Evolutionary conservation across 305 asterid species (phyloP).

Genomic region (Fraxinus paxiana): DNA sequence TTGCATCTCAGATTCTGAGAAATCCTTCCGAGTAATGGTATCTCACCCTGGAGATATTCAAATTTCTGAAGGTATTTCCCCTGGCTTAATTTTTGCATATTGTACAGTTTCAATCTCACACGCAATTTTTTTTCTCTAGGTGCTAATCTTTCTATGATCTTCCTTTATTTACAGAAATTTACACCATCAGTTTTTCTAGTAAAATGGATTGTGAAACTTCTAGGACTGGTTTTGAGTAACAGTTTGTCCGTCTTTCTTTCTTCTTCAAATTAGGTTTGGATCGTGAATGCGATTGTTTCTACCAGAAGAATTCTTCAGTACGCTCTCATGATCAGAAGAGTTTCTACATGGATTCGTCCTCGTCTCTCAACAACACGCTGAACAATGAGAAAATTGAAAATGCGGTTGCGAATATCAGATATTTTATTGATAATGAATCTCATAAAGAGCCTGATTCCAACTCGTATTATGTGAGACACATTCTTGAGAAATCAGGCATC

Average conservation of each 20-base stretch:
- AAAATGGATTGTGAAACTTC: background rate
- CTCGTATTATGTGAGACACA: slow-evolving; percentile 42
- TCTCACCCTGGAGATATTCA: slow-evolving; percentile 21
- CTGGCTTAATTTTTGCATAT: slow-evolving; percentile 1
- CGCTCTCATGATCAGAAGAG: slow-evolving; percentile 11
- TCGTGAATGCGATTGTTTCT: background rate
- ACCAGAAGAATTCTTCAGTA: slow-evolving; percentile 19
- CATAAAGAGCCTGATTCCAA: slow-evolving; percentile 31
- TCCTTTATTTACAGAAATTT: background rate
- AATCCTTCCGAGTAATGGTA: slow-evolving; percentile 17
- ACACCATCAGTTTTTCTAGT: background rate
- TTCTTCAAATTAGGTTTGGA: slow-evolving; percentile 30
- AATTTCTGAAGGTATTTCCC: slow-evolving; percentile 36
- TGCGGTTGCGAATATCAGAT: slow-evolving; percentile 9
- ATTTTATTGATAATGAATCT: background rate
- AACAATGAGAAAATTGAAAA: slow-evolving; percentile 15
- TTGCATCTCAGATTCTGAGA: slow-evolving; percentile 16
- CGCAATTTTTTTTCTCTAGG: background rate
- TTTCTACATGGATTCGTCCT: background rate
- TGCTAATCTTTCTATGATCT: background rate
- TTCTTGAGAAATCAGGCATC: slow-evolving; percentile 65
- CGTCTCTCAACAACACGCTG: background rate
- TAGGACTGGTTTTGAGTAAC: background rate
- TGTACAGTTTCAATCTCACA: background rate
- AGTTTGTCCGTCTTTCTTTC: background rate